phyloP scores from a whole-genome alignment of 2,329 filamentous ascomycete species.

The Xylariaceae sp. region DNA sequence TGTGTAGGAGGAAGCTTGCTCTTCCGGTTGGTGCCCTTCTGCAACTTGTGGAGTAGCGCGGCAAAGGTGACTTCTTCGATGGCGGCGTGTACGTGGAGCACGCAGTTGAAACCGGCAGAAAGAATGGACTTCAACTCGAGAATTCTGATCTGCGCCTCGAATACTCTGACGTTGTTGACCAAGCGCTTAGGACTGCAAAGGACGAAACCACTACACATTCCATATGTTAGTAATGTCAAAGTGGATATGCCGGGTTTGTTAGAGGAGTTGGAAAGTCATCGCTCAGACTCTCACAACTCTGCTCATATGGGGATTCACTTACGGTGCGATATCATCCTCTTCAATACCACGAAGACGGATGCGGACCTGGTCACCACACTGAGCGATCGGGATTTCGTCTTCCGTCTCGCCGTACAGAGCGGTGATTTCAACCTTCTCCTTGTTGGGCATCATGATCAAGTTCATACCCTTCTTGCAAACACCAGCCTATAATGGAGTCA shows the following conservation, averaged over 20 bases:
- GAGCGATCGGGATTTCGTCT: constrained; percentile 76
- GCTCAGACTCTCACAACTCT: not conserved
- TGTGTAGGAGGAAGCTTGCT: constrained; percentile 91
- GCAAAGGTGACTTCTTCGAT: constrained; percentile 96
- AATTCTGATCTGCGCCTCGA: constrained; percentile 95
- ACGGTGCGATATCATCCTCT: constrained; percentile 89
- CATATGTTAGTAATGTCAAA: constrained; percentile 4
- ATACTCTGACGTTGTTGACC: constrained; percentile 81
- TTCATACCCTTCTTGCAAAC: constrained; percentile 84
- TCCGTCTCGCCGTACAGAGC: constrained; percentile 94
- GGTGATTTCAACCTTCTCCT: constrained; percentile 70
- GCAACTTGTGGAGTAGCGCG: constrained; percentile 82
- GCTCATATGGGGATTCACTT: not conserved
- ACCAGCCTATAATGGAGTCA: constrained; percentile 49
- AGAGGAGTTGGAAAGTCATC: not conserved
- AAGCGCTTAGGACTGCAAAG: constrained; percentile 90
- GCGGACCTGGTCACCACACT: constrained; percentile 92
- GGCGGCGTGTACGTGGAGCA: constrained; percentile 92
- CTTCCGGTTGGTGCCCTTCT: constrained; percentile 90
- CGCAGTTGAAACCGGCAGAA: constrained; percentile 93
- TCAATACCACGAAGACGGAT: constrained; percentile 89
- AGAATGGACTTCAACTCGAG: constrained; percentile 92
- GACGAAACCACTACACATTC: constrained; percentile 66
- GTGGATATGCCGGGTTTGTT: not conserved
- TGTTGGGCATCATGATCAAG: constrained; percentile 90